These are phyloP conservation scores for Sugiyamaella americana DNA, from an alignment of 805 yeast species.

Conservation along the genomic window DNA sequence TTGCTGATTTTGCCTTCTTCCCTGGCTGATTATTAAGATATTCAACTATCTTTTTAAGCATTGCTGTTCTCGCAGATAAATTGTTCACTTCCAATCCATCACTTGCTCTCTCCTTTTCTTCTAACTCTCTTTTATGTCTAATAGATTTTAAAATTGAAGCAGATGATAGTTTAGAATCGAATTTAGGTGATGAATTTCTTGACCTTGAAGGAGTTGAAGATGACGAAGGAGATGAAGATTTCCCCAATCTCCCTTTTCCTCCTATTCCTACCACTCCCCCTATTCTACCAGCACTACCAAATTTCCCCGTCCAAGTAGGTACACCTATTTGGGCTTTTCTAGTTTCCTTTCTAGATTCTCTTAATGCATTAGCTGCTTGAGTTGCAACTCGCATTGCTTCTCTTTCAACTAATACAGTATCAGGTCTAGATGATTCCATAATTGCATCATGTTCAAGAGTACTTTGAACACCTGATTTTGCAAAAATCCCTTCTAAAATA, in stretches of 20 bases:
- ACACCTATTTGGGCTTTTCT: conserved; percentile 53
- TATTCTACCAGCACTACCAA: conserved; percentile 73
- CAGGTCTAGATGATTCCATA: conserved; percentile 50
- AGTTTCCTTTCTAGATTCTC: conserved; percentile 52
- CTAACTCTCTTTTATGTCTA: conserved; percentile 38
- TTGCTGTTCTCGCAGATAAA: conserved; percentile 18
- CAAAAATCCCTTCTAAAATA: conserved; percentile 69
- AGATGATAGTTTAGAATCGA: conserved; percentile 30
- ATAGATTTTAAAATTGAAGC: conserved; percentile 45
- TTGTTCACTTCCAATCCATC: conserved; percentile 3
- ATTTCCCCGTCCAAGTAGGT: conserved; percentile 95
- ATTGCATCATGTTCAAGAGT: conserved; percentile 75
- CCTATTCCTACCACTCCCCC: conserved; percentile 21
- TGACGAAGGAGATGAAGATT: background rate
- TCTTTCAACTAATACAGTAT: conserved; percentile 47
- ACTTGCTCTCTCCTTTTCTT: conserved; percentile 19
- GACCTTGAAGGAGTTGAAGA: background rate
- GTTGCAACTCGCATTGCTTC: conserved; percentile 58
- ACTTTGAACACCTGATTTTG: conserved; percentile 65
- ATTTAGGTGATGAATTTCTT: conserved; percentile 5
- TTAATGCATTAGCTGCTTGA: conserved; percentile 54
- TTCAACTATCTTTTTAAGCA: conserved; percentile 35
- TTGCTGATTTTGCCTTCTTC: conserved; percentile 44
- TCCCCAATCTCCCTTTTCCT: background rate
- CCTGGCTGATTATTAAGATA: conserved; percentile 36